Base-by-base conservation (phyloP, 257 asterid genomes). In the Capsicum rhomboideum region DNA sequence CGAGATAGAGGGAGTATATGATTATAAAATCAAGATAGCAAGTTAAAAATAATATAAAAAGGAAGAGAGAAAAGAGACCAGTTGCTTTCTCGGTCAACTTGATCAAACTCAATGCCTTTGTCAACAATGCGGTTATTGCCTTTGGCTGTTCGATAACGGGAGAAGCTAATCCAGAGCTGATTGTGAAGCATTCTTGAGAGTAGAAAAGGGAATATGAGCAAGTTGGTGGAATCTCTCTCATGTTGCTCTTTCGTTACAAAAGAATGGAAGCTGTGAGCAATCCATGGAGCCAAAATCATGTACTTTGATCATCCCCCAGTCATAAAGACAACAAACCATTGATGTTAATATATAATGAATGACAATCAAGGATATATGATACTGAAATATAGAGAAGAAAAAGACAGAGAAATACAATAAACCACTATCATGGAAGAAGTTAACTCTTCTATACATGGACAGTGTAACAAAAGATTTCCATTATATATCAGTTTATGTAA, bases 61-160 rank as follows among this genome's bases (percentile, higher is more conserved):
- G 44, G 2, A 7, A 64, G 6, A 64, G 10, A 28, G 44, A 64
- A 3, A 14, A 29, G 4, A 29, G 21, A 90, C 95, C 98, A 93
- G 85, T 91, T 92, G 88, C 85, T 91, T 85, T 94, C 98, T 34
- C 98, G 86, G 83, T 94, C 98, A 7, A 94, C 97, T 67, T 94
- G 98, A 0, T 93, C 94, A 21, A 94, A 94, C 50, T 93, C 97
- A 42, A 94, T 94, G 85, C 85, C 83, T 71, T 89, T 87, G 21
- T 93, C 94, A 12, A 94, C 78, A 11, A 94, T 94, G 17, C 96
- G 81, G 85, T 83, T 92, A 78, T 21, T 90, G 58, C 98, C 97
- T 78, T 89, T 92, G n/a, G 96, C 96, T 0, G 93, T 94, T 16
- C 93, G 79, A 77, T 94, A 90, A 2, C 98, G 92, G 40, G 98